Percentiles rank a stretch among this genome's conserved stretches.
phyloP scores from a whole-genome alignment of 129 eudicot species.

The Helichrysum umbraculigerum region DNA sequence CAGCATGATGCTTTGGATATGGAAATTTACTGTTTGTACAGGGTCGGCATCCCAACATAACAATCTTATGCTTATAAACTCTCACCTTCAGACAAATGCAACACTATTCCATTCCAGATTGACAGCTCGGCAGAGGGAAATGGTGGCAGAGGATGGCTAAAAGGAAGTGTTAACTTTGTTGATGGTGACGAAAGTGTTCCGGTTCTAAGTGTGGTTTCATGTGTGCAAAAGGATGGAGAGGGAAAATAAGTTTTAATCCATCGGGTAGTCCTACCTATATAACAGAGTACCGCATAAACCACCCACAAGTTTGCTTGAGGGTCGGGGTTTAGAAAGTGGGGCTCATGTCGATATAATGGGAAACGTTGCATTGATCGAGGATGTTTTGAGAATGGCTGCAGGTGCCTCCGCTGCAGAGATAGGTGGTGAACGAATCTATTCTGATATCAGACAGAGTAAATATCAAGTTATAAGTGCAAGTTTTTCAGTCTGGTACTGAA shows the following conservation, averaged over 20 bases:
- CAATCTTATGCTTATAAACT: conserved; percentile 83
- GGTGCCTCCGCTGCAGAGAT: conserved; percentile 70
- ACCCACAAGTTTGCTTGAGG: conserved; percentile 62
- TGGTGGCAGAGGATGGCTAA: conserved; percentile 42
- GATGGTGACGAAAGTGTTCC: conserved; percentile 84
- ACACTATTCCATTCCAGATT: conserved; percentile 72
- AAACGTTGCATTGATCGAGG: conserved; percentile 70
- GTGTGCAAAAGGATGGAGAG: conserved; percentile 90
- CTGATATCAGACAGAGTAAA: conserved; percentile 66
- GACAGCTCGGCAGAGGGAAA: conserved; percentile 71
- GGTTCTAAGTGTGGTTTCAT: conserved; percentile 75
- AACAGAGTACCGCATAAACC: conserved; percentile 67
- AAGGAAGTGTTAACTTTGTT: conserved; percentile 62
- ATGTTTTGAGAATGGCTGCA: conserved; percentile 78
- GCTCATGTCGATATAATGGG: conserved; percentile 83
- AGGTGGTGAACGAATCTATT: conserved; percentile 67
- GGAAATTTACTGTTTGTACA: conserved; percentile 76
- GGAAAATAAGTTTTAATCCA: conserved; percentile 74
- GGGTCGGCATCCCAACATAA: conserved; percentile 85
- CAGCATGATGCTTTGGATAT: conserved; percentile 84
- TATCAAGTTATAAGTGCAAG: conserved; percentile 42
- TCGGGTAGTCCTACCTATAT: conserved; percentile 60
- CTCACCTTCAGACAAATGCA: conserved; percentile 61
- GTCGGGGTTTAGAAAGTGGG: conserved; percentile 73
- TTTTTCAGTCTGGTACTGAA: conserved; percentile 8